Evolutionary conservation across 2,329 filamentous ascomycete genomes (phyloP), one percentile per base, ranked within the genome.

Genomic region (Trichoderma hamatum): DNA sequence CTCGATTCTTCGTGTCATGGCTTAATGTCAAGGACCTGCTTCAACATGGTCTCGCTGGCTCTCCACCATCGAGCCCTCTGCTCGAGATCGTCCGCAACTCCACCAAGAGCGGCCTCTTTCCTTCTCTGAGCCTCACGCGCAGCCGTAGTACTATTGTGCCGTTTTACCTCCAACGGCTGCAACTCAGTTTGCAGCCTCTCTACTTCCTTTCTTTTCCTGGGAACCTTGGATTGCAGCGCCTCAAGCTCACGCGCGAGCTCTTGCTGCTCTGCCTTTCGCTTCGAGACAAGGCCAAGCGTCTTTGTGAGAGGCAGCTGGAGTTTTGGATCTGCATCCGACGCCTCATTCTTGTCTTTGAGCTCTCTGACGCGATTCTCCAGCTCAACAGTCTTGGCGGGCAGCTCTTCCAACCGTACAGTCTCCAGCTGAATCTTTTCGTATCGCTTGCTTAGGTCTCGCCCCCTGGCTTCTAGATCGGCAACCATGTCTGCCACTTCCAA

Each of bases 41-140:
- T 88, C 77, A 94, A 77, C 14, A 83, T 85, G 10, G 82, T 80
- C 75, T 93, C 91, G n/a, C 88, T 88, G 21, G 89, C 89, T 72
- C 88, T 86, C 80, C 89, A 89, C 92, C 92, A 95, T 72, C 91
- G 83, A 6, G 90, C 92, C 73, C 89, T 85, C 78, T 92, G 90
- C 77, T 94, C 92, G 36, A 94, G 78, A 74, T 94, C 91, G 74
- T 93, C 91, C 19, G 88, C 87, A 52, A 89, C 86, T 6, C 89
- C 90, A 5, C 88, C 87, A 9, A 89, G 80, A 10, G 88, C 85
- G 13, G 85, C 85, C 74, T 93, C 90, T 77, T 89, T 90, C 74
- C 90, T 85, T 75, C 88, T 83, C 77, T 85, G 86, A 14, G 91
- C 91, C 74, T 94, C 92, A 72, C 84, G 86, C n/a, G 91, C 91